A percentile compares a stretch with the other conserved stretches of the same genome.
Conservation (phyloP, 768 basidiomycete genomes). For the Wakefieldia striispora region DNA sequence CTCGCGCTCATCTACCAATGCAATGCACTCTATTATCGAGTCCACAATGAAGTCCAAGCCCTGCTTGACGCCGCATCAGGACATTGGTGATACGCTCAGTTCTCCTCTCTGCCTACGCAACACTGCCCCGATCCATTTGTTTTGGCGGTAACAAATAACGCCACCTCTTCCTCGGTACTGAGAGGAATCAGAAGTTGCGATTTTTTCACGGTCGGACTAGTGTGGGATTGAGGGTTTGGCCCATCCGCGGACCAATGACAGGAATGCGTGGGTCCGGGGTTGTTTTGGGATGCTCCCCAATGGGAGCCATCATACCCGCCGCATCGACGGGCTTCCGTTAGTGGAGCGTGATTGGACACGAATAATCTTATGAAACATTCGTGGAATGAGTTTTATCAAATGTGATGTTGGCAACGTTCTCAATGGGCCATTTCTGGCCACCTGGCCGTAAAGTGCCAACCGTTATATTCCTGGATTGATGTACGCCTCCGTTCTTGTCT, state of each 20-base stretch:
- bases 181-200: background rate
- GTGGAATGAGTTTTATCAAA: constrained; percentile 13
- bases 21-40: background rate
- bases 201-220: constrained; percentile 5
- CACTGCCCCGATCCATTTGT: background rate
- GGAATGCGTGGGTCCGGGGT: constrained; percentile 14
- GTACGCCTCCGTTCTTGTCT: constrained; percentile 13
- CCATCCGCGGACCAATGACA: constrained; percentile 25
- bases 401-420: constrained; percentile 7
- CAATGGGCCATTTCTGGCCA: constrained; percentile 8
- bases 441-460: constrained; percentile 12
- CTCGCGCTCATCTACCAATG: constrained; percentile 5
- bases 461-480: constrained; percentile 14
- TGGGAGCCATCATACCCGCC: constrained; percentile 18
- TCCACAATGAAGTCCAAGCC: background rate
- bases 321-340: constrained; percentile 24
- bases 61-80: background rate
- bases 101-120: constrained; percentile 10
- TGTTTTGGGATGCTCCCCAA: constrained; percentile 11
- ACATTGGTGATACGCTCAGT: background rate
- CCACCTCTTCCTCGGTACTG: constrained; percentile 9
- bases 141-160: background rate
- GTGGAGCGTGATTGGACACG: constrained; percentile 10
- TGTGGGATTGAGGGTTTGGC: constrained; percentile 6
- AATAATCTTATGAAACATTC: constrained; percentile 22